phyloP scores from a whole-genome alignment of 176 grass and related monocot species.

The Oryza nivara region DNA sequence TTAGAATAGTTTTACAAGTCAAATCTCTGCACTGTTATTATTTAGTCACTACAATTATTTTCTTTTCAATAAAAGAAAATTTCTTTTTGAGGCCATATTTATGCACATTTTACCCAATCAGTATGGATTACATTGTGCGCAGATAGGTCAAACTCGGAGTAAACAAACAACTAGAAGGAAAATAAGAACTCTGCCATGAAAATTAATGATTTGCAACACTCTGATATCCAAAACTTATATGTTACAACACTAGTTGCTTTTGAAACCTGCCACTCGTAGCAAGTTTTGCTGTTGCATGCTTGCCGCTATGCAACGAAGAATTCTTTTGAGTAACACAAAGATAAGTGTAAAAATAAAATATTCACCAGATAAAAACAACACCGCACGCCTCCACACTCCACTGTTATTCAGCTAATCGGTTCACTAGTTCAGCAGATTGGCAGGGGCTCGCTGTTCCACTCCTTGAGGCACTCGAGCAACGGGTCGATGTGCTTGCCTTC shows the following conservation, averaged over 20 bases:
- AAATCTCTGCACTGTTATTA: no score
- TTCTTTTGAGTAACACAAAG: conserved; percentile 19
- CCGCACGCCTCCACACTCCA: not conserved
- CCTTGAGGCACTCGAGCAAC: conserved; percentile 72
- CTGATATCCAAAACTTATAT: not conserved
- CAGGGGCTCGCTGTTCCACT: conserved; percentile 74
- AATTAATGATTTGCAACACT: not conserved
- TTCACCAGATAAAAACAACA: not conserved
- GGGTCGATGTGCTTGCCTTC: conserved; percentile 65
- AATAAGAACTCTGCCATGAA: not conserved
- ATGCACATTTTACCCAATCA: no score
- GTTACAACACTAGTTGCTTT: conserved; percentile 15
- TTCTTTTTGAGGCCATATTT: no score
- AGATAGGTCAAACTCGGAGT: no score
- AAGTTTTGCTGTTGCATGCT: conserved; percentile 15
- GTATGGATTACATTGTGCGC: no score
- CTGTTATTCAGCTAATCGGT: not conserved
- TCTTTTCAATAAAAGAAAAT: no score
- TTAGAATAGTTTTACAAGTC: no score
- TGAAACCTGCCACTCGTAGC: conserved; percentile 10
- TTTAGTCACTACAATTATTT: no score
- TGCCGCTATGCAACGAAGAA: not conserved
- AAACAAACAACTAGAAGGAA: no score
- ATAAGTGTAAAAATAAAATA: conserved; percentile 6
- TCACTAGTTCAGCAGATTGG: conserved; percentile 50